A percentile compares a stretch with the other conserved stretches of the same genome.
These are phyloP conservation scores for Saccharomyces pastorianus DNA, from an alignment of 1,139 yeast species.

Conservation along the genomic window DNA sequence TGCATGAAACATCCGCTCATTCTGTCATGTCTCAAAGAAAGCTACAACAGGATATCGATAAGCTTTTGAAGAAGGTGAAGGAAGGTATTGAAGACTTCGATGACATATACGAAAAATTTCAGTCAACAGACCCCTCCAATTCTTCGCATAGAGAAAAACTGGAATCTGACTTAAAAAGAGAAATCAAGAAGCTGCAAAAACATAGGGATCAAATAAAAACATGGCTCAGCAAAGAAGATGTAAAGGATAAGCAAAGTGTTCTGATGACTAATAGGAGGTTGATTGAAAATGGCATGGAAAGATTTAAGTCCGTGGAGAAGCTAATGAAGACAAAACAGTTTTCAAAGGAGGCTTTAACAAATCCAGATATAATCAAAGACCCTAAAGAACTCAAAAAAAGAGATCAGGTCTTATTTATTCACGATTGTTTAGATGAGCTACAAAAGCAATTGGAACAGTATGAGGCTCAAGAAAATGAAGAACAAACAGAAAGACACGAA, in stretches of 20 bases:
- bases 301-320: slow-evolving; percentile 91
- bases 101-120: slow-evolving; percentile 77
- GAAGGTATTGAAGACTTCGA: slow-evolving; percentile 92
- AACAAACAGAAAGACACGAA: slow-evolving; percentile 62
- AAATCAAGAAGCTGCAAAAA: slow-evolving; percentile 89
- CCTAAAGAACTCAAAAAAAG: slow-evolving; percentile 75
- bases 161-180: slow-evolving; percentile 89
- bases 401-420: slow-evolving; percentile 66
- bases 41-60: slow-evolving; percentile 82
- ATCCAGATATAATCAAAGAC: slow-evolving; percentile 51
- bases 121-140: slow-evolving; percentile 56
- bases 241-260: slow-evolving; percentile 72
- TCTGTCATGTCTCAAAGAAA: slow-evolving; percentile 55
- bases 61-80: slow-evolving; percentile 85
- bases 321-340: slow-evolving; percentile 93
- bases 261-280: slow-evolving; percentile 72
- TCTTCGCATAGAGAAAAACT: slow-evolving; percentile 89
- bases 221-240: slow-evolving; percentile 89
- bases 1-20: background rate
- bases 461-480: slow-evolving; percentile 71
- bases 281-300: slow-evolving; percentile 92
- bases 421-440: slow-evolving; percentile 70
- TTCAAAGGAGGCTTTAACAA: slow-evolving; percentile 84
- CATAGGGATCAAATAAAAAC: slow-evolving; percentile 92
- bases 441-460: slow-evolving; percentile 72